Evolutionary conservation across 345 rosid species (phyloP), one percentile per base, ranked within the genome.

Genomic region (Rhodamnia rubescens): DNA sequence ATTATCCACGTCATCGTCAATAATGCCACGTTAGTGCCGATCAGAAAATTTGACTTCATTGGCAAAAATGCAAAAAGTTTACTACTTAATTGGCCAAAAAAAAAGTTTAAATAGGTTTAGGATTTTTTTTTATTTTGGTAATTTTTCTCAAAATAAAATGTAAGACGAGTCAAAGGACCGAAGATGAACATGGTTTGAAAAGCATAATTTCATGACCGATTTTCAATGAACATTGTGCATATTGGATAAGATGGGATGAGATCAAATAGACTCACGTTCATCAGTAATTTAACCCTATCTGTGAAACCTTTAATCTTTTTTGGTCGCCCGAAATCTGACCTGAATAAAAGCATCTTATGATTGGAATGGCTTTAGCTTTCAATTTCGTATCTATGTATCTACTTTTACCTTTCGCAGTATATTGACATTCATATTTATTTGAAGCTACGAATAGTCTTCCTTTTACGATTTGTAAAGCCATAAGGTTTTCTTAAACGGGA

Each of bases 251-350:
- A 32, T 64, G 0, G 42, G 29, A 32, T 8, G 44, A 15, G 22
- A 69, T 32, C 13, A 4, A 4, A 32, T 64, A 64, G 0, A 32
- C 21, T 32, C 24, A 1, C 1, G 24, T 11, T 32, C 47, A 69
- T 32, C 3, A 0, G 47, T 32, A 32, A 16, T 18, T 69, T 36
- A 18, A 32, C 6, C 20, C 13, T 0, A 4, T 69, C 18, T 0
- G 47, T 32, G 78, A 69, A 69, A 36, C 0, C 24, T 6, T 36
- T 22, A 18, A 36, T 5, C 24, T 21, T 8, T 8, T 22, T 36
- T 4, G 18, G 10, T 69, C 26, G 11, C 13, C 47, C 5, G 24
- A 18, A 69, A 40, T 18, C 78, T 69, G 4, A 69, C 47, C 1
- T 18, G 78, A 69, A 0, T 69, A 36, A 69, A 69, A 69, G 47